Evolutionary conservation across 257 asterid species (phyloP).

Genomic region (Solanum gracilifrons): DNA sequence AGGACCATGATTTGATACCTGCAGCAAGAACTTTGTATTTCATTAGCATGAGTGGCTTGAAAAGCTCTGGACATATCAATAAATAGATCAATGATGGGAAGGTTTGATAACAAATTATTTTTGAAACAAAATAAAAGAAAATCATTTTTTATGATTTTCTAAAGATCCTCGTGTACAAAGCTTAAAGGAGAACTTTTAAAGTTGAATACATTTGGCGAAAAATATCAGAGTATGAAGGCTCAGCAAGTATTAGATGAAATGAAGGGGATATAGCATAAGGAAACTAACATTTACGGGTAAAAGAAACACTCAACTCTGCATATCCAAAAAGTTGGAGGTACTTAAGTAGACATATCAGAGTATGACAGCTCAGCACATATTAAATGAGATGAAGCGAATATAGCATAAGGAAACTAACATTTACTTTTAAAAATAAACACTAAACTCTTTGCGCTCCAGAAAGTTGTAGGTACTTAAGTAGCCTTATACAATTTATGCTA

Average conservation of each 20-base stretch:
- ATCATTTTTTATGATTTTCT: not conserved
- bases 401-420: not conserved
- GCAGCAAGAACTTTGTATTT: slow-evolving; percentile 4
- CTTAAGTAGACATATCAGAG: not conserved
- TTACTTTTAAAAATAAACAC: not conserved
- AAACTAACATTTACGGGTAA: not conserved
- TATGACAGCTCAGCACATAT: not conserved
- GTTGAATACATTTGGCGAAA: not conserved
- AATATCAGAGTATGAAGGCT: not conserved
- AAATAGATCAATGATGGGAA: not conserved
- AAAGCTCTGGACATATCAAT: not conserved
- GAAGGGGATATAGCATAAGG: not conserved
- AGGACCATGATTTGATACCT: slow-evolving; percentile 77
- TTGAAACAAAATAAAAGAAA: not conserved
- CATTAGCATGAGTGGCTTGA: not conserved
- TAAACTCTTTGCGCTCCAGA: not conserved
- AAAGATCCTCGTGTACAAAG: not conserved
- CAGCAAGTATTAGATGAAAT: not conserved
- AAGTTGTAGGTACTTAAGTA: not conserved
- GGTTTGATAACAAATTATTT: not conserved
- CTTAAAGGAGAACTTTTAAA: not conserved
- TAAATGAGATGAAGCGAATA: not conserved
- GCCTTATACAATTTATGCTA: not conserved
- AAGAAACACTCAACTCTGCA: not conserved
- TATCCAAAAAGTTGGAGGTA: not conserved